phyloP scores from a whole-genome alignment of 148 eudicot genomes.

The Chenopodium album region DNA sequence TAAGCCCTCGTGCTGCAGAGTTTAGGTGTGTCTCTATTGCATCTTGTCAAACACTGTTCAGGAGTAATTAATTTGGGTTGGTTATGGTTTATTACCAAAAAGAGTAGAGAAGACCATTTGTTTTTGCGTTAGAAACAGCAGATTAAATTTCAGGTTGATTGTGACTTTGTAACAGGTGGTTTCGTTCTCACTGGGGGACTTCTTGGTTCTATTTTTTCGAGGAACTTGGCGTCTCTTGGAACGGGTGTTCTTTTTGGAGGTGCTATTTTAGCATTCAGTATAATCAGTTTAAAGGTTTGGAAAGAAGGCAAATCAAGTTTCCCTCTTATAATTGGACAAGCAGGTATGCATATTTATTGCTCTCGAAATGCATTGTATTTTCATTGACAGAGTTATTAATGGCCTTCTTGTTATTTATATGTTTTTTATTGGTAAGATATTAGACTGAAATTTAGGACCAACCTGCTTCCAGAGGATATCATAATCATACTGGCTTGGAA shows the following conservation, averaged over 20 bases:
- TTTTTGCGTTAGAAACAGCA: neutral
- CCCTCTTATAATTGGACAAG: conserved; percentile 91
- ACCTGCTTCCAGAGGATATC: too few species aligned
- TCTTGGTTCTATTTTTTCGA: conserved; percentile 68
- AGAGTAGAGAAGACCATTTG: neutral
- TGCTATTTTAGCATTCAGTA: conserved; percentile 76
- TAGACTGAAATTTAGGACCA: too few species aligned
- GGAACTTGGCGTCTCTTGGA: conserved; percentile 52
- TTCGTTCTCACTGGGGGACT: conserved; percentile 73
- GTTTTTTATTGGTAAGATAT: too few species aligned
- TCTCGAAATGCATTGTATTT: neutral
- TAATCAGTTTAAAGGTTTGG: conserved; percentile 77
- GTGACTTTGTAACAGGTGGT: conserved; percentile 53
- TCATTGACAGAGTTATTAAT: neutral
- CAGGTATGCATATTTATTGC: conserved; percentile 51
- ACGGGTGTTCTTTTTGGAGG: conserved; percentile 72
- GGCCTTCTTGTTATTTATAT: neutral
- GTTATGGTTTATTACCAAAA: neutral
- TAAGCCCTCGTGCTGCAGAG: neutral
- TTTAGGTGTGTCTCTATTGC: neutral
- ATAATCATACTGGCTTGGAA: too few species aligned
- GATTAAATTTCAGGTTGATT: conserved; percentile 14
- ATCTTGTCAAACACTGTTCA: neutral
- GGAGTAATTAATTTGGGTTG: neutral
- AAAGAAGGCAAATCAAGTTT: conserved; percentile 74